These are phyloP conservation scores for Retiboletus flavoniger DNA, from an alignment of 1,284 basidiomycete genomes.

Conservation along the genomic window DNA sequence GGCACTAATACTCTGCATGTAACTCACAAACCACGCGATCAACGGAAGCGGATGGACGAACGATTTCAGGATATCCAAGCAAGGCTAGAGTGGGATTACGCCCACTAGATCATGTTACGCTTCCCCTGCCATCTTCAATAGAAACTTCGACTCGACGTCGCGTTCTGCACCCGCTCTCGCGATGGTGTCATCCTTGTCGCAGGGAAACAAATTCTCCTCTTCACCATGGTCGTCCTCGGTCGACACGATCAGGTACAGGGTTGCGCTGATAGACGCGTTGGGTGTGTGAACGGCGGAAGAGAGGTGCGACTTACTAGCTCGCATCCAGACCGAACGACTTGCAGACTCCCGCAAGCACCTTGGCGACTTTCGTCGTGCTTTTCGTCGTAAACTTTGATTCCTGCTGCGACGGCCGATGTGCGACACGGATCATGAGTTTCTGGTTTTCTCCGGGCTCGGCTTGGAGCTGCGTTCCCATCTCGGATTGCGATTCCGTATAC, in stretches of 20 bases:
- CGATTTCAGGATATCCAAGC: constrained; percentile 4
- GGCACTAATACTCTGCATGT: background rate
- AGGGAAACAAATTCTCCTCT: constrained; percentile 27
- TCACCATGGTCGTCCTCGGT: constrained; percentile 25
- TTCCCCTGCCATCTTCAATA: constrained; percentile 29
- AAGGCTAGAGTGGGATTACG: background rate
- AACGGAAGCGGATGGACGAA: background rate
- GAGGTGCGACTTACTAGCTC: constrained; percentile 28
- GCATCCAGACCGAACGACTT: constrained; percentile 41
- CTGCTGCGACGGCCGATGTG: constrained; percentile 31
- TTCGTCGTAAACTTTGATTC: constrained; percentile 46
- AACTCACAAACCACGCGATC: background rate
- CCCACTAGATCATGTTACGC: constrained; percentile 11
- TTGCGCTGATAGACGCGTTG: constrained; percentile 18
- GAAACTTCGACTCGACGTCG: constrained; percentile 21
- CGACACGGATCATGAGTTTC: constrained; percentile 37
- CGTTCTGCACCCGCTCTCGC: constrained; percentile 31
- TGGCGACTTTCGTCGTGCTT: constrained; percentile 41
- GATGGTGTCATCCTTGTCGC: constrained; percentile 32
- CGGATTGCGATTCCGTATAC: constrained; percentile 8
- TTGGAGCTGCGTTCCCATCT: background rate
- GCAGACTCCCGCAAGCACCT: constrained; percentile 44
- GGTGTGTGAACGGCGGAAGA: background rate
- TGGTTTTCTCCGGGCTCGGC: constrained; percentile 7
- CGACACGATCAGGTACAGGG: constrained; percentile 27